phyloP scores from a whole-genome alignment of 2,329 filamentous ascomycete species.

The Graphilbum ipis-grandicollis region DNA sequence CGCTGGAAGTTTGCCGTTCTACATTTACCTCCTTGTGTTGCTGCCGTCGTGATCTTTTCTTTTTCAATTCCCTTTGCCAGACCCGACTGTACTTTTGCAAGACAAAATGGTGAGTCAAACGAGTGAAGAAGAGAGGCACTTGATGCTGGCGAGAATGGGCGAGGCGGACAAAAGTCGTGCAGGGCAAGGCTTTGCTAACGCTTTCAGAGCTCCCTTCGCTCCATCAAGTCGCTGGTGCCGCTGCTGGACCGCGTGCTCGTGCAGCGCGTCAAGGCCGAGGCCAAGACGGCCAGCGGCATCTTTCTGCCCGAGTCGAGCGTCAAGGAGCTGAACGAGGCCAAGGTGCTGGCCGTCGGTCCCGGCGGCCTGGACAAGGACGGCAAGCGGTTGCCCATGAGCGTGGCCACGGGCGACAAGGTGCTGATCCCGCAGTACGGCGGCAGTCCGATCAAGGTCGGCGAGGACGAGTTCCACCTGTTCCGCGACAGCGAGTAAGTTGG shows the following conservation, averaged over 20 bases:
- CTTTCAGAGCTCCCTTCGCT: conserved; percentile 55
- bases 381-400: conserved; percentile 71
- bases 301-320: conserved; percentile 93
- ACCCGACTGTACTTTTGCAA: too few species aligned
- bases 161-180: too few species aligned
- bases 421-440: conserved; percentile 96
- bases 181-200: too few species aligned
- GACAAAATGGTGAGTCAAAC: conserved; percentile 12
- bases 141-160: too few species aligned
- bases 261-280: conserved; percentile 91
- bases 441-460: conserved; percentile 88
- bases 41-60: too few species aligned
- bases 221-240: conserved; percentile 84
- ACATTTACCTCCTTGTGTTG: too few species aligned
- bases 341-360: conserved; percentile 87
- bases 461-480: conserved; percentile 93
- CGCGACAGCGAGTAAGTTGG: conserved; percentile 96
- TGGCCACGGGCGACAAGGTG: conserved; percentile 73
- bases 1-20: too few species aligned
- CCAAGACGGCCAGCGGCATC: conserved; percentile 92
- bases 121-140: background rate
- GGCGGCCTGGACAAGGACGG: conserved; percentile 78
- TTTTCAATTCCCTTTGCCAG: too few species aligned
- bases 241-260: conserved; percentile 97
- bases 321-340: conserved; percentile 97